Percentiles rank a stretch among this genome's conserved stretches.
Evolutionary conservation across 768 basidiomycete genomes (phyloP).

Genomic region (Termitomyces sp.): DNA sequence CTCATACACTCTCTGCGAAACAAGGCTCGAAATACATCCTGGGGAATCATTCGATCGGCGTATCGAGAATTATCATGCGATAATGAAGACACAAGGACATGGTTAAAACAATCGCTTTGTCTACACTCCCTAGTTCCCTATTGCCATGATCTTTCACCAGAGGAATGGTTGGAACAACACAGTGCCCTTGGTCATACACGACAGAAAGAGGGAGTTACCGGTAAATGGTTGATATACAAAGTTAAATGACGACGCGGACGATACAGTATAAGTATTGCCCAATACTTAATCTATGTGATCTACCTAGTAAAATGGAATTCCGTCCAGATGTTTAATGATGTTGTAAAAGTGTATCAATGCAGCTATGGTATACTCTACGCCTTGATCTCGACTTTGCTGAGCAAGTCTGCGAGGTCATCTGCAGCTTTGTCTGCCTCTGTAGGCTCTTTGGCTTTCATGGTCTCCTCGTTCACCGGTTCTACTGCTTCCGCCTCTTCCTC

Average conservation of each 20-base stretch:
- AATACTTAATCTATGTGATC: slow-evolving; percentile 2
- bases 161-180: slow-evolving; percentile 54
- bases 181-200: slow-evolving; percentile 45
- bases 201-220: slow-evolving; percentile 55
- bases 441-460: slow-evolving; percentile 23
- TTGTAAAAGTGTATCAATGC: background rate
- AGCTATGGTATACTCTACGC: slow-evolving; percentile 16
- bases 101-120: slow-evolving; percentile 51
- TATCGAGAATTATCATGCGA: slow-evolving; percentile 61
- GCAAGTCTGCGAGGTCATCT: slow-evolving; percentile 62
- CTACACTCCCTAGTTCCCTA: slow-evolving; percentile 35
- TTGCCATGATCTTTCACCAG: slow-evolving; percentile 30
- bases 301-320: slow-evolving; percentile 6
- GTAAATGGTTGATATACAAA: slow-evolving; percentile 63
- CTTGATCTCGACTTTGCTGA: slow-evolving; percentile 61
- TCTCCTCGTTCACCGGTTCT: slow-evolving; percentile 21
- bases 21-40: slow-evolving; percentile 53
- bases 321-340: background rate
- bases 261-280: background rate
- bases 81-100: slow-evolving; percentile 38
- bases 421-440: slow-evolving; percentile 31
- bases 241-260: slow-evolving; percentile 32
- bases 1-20: slow-evolving; percentile 47
- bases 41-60: slow-evolving; percentile 57
- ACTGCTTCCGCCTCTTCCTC: slow-evolving; percentile 37